phyloP scores from a whole-genome alignment of 75 land plant genomes.

The Pseudotsuga menziesii region DNA sequence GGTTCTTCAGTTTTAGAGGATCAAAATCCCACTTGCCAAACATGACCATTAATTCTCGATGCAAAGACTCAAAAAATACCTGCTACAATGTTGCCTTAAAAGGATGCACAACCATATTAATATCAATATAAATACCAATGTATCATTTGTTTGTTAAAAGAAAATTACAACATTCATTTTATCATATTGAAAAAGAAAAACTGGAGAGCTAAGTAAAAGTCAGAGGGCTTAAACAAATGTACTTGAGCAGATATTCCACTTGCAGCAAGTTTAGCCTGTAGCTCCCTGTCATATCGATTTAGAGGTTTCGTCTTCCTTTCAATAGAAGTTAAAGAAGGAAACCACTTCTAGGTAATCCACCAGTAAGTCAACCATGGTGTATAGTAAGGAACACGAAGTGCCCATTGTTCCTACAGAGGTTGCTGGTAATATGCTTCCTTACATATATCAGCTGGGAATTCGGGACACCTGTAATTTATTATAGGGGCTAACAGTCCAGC shows the following conservation, averaged over 20 bases:
- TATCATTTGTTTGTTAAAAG: too few relatives aligned
- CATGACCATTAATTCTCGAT: conserved; percentile 52
- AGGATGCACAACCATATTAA: background rate
- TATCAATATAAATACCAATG: too few relatives aligned
- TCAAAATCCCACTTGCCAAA: conserved; percentile 66
- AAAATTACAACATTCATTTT: too few relatives aligned
- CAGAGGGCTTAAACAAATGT: background rate
- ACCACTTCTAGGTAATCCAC: conserved; percentile 71
- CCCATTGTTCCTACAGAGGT: conserved; percentile 39
- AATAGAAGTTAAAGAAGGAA: conserved; percentile 35
- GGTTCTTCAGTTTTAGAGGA: conserved; percentile 57
- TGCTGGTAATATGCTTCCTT: conserved; percentile 41
- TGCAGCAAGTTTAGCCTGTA: background rate
- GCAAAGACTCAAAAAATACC: conserved; percentile 50
- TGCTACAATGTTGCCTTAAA: conserved; percentile 31
- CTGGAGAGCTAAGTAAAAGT: too few relatives aligned
- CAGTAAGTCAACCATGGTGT: conserved; percentile 64
- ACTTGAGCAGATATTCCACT: background rate
- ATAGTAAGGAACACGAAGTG: conserved; percentile 59
- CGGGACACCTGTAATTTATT: conserved; percentile 83
- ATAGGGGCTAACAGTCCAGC: conserved; percentile 66
- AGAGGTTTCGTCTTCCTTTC: conserved; percentile 17
- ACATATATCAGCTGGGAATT: conserved; percentile 48
- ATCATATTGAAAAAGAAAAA: too few relatives aligned
- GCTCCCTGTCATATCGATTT: conserved; percentile 29